These are phyloP conservation scores for Cytospora paraplurivora DNA, from an alignment of 2,329 filamentous ascomycete genomes.

Conservation along the genomic window DNA sequence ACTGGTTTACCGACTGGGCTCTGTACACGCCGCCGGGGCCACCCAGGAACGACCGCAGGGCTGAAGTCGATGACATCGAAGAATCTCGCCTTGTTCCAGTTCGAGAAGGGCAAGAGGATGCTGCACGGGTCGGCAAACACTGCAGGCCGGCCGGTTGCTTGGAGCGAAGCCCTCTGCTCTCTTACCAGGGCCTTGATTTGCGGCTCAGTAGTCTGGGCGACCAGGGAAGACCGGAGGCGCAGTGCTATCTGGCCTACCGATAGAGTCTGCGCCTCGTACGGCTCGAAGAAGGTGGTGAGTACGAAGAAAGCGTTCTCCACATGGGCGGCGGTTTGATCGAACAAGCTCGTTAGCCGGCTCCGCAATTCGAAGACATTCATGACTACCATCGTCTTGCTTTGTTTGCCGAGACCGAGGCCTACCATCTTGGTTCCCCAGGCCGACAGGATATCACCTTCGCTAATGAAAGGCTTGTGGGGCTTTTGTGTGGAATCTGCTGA, in stretches of 20 bases:
- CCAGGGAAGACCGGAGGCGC: too few species aligned
- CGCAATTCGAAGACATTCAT: constrained; percentile 44
- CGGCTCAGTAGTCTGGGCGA: too few species aligned
- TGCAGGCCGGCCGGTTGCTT: too few species aligned
- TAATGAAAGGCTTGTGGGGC: constrained; percentile 41
- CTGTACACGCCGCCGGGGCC: too few species aligned
- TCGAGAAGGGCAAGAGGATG: too few species aligned
- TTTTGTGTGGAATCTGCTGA: constrained; percentile 18
- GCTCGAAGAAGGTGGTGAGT: not conserved
- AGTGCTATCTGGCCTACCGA: too few species aligned
- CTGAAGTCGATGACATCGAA: too few species aligned
- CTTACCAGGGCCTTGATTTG: too few species aligned
- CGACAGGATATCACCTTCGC: constrained; percentile 48
- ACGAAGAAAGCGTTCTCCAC: constrained; percentile 27
- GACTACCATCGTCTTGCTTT: constrained; percentile 37
- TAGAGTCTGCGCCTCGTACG: not conserved
- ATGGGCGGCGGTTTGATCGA: constrained; percentile 32
- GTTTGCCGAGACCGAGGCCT: constrained; percentile 30
- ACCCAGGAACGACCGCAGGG: too few species aligned
- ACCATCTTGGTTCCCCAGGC: constrained; percentile 43
- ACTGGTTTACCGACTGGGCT: not conserved
- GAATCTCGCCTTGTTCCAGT: too few species aligned
- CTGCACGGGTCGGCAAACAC: too few species aligned
- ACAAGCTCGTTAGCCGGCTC: constrained; percentile 34
- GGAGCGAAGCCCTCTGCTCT: too few species aligned